phyloP scores from a whole-genome alignment of 2,329 filamentous ascomycete species.

The Coniochaeta sp. region DNA sequence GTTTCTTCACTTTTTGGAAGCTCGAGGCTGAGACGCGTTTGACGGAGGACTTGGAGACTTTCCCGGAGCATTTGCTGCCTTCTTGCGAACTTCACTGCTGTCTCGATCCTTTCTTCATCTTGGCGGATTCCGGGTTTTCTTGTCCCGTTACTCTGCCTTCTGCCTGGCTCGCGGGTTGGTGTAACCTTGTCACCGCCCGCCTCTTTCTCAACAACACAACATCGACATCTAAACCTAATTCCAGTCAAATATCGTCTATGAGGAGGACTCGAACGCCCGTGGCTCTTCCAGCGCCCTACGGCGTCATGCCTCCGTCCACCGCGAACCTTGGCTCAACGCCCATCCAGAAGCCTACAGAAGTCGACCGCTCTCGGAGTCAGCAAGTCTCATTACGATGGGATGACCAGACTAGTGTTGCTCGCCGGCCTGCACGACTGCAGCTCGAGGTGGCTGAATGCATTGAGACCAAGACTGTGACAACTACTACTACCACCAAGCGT shows the following conservation, averaged over 20 bases:
- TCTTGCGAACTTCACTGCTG: neutral
- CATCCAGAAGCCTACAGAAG: neutral
- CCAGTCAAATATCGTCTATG: neutral
- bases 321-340: neutral
- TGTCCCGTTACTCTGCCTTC: neutral
- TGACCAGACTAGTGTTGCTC: conserved; percentile 14
- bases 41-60: neutral
- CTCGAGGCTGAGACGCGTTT: neutral
- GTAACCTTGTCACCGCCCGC: neutral
- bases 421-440: conserved; percentile 28
- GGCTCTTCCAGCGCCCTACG: neutral
- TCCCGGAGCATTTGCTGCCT: neutral
- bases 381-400: conserved; percentile 26
- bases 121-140: neutral
- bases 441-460: conserved; percentile 58
- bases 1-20: neutral
- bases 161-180: neutral
- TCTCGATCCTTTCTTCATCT: neutral
- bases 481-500: conserved; percentile 81
- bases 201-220: neutral
- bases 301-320: neutral
- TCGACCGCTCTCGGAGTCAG: conserved; percentile 13
- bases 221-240: neutral
- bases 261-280: neutral
- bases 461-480: conserved; percentile 71